These are phyloP conservation scores for Sugiyamaella grinbergsii DNA, from an alignment of 1,139 yeast genomes.

Conservation along the genomic window DNA sequence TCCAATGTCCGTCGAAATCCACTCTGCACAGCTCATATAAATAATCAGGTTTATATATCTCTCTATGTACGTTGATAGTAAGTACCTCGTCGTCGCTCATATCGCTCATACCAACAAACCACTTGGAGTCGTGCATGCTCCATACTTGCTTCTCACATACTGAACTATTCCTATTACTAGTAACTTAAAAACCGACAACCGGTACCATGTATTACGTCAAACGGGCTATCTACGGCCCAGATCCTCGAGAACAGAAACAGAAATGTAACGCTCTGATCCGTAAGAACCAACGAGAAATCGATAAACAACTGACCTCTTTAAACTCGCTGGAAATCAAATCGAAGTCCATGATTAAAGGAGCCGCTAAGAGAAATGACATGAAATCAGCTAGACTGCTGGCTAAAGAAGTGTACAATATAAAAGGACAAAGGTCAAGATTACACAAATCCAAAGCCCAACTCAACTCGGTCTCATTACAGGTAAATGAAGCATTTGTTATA, in stretches of 20 bases:
- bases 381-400: constrained; percentile 80
- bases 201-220: constrained; percentile 51
- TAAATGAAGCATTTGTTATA: constrained; percentile 90
- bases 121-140: no score
- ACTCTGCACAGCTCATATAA: no score
- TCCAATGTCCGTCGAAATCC: background rate
- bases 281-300: constrained; percentile 81
- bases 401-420: constrained; percentile 72
- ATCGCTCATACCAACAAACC: background rate
- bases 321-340: constrained; percentile 63
- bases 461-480: constrained; percentile 82
- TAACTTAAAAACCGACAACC: background rate
- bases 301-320: constrained; percentile 65
- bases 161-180: background rate
- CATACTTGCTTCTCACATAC: no score
- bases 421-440: constrained; percentile 72
- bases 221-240: constrained; percentile 92
- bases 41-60: no score
- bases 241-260: constrained; percentile 91
- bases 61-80: background rate
- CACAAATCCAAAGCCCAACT: constrained; percentile 82
- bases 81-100: background rate
- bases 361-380: constrained; percentile 78
- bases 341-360: constrained; percentile 66
- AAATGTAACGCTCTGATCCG: constrained; percentile 80